A percentile compares a stretch with the other conserved stretches of the same genome.
phyloP scores from a whole-genome alignment of 2,329 filamentous ascomycete species.

The Onygena corvina region DNA sequence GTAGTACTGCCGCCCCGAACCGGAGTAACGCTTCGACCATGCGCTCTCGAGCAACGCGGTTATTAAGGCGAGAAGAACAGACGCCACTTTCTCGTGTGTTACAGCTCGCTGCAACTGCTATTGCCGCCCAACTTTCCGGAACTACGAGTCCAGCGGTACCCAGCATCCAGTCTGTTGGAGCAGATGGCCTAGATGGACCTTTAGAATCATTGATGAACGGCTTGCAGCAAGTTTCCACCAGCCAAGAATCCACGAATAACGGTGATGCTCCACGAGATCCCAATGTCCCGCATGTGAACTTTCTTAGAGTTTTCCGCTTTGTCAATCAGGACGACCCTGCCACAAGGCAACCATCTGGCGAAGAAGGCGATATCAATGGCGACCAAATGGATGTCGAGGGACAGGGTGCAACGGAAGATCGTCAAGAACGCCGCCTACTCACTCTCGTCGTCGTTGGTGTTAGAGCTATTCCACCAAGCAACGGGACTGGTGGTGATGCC shows the following conservation, averaged over 20 bases:
- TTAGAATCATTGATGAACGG: constrained; percentile 53
- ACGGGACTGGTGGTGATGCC: constrained; percentile 35
- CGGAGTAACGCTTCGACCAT: constrained; percentile 19
- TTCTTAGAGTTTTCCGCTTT: constrained; percentile 58
- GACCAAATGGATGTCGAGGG: constrained; percentile 33
- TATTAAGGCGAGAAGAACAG: constrained; percentile 47
- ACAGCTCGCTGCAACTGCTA: constrained; percentile 51
- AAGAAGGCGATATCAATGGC: constrained; percentile 17
- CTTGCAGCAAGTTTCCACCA: constrained; percentile 50
- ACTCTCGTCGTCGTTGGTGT: constrained; percentile 60
- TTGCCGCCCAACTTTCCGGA: constrained; percentile 54
- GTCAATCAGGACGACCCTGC: constrained; percentile 38
- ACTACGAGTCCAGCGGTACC: constrained; percentile 44
- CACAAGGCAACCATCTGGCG: constrained; percentile 18
- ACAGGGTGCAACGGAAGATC: constrained; percentile 26
- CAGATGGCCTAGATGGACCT: constrained; percentile 48
- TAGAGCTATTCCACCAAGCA: constrained; percentile 48
- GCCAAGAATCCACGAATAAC: constrained; percentile 30
- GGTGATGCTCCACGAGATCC: constrained; percentile 26
- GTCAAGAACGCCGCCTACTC: constrained; percentile 46
- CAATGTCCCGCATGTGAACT: constrained; percentile 48
- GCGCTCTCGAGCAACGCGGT: constrained; percentile 40
- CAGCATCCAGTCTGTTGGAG: constrained; percentile 43
- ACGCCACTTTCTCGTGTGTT: constrained; percentile 50
- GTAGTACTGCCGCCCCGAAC: constrained; percentile 19